Evolutionary conservation across 306 rosid species (phyloP).

Genomic region (Pyrus bretschneideri): DNA sequence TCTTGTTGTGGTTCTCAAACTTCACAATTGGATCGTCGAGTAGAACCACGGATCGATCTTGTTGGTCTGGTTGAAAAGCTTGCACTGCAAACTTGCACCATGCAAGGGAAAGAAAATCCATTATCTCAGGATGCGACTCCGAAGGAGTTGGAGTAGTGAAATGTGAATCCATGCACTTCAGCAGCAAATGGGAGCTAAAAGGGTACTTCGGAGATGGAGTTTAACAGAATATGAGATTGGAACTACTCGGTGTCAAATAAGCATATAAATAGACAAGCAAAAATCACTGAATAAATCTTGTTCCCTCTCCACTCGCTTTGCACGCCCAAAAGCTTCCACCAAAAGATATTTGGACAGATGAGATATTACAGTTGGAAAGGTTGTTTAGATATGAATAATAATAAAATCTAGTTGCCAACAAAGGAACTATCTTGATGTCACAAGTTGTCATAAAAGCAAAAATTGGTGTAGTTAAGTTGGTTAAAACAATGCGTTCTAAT

Average conservation of each 20-base stretch:
- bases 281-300: background rate
- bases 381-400: constrained; percentile 5
- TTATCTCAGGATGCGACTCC: constrained; percentile 73
- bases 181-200: background rate
- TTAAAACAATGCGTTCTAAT: too few species aligned
- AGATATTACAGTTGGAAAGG: constrained; percentile 54
- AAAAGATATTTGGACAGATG: constrained; percentile 13
- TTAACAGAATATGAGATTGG: background rate
- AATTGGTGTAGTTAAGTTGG: too few species aligned
- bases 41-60: constrained; percentile 42
- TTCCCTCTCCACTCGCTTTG: background rate
- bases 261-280: constrained; percentile 15
- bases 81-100: constrained; percentile 93
- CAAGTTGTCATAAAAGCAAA: background rate
- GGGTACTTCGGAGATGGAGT: background rate
- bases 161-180: constrained; percentile 33
- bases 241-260: constrained; percentile 13
- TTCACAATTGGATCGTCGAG: constrained; percentile 41
- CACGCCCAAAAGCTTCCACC: constrained; percentile 18
- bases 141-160: constrained; percentile 58
- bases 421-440: constrained; percentile 28
- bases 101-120: constrained; percentile 83
- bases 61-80: constrained; percentile 54
- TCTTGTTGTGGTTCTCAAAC: constrained; percentile 33
- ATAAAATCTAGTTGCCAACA: constrained; percentile 4